Evolutionary conservation across 352 stramenopile species (phyloP), one percentile per base, ranked within the genome.

Genomic region (Aphanomyces stellatus): DNA sequence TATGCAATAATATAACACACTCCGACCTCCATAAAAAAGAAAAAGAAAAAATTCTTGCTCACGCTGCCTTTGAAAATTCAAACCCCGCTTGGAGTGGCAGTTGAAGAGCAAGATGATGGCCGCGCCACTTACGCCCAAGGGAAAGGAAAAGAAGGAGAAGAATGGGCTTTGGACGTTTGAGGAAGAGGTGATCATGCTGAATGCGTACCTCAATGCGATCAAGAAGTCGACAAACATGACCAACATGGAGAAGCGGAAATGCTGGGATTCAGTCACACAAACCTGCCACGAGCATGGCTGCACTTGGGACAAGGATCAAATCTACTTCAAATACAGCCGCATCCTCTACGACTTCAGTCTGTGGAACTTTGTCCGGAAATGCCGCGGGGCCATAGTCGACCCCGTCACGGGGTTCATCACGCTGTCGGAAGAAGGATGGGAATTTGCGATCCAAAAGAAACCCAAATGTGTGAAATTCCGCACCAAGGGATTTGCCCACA

Each of bases 141-240:
- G 49, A 15, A 57, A 57, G 30, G 49, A 57, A 6, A 57, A 57
- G 49, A 57, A 57, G 30, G 49, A 57, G 25, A 57, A 57, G 49
- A 57, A 57, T n/a, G 49, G 49, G 6, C 13, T 57, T 15, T 57
- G 49, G 49, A 57, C 49, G n/a, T 57, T 40, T 30, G 49, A 57
- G 11, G 49, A 57, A 57, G 49, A 57, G 30, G 49, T 57, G 25
- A 57, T 37, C 25, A 57, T 57, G 49, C 49, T 57, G 6, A 57
- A 57, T 57, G 49, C 49, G 11, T 57, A 57, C 25, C 5, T 57
- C 4, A 57, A n/a, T 35, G 49, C 49, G 27, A 57, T 57, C 49
- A 57, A 57, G 19, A 57, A 57, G 49, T 57, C 49, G 19, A 57
- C 49, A 13, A 57, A 57, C n/a, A 57, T 57, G 49, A 57, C 49